phyloP scores from a whole-genome alignment of 495 filamentous ascomycete genomes.

The Parathielavia hyrcaniae region DNA sequence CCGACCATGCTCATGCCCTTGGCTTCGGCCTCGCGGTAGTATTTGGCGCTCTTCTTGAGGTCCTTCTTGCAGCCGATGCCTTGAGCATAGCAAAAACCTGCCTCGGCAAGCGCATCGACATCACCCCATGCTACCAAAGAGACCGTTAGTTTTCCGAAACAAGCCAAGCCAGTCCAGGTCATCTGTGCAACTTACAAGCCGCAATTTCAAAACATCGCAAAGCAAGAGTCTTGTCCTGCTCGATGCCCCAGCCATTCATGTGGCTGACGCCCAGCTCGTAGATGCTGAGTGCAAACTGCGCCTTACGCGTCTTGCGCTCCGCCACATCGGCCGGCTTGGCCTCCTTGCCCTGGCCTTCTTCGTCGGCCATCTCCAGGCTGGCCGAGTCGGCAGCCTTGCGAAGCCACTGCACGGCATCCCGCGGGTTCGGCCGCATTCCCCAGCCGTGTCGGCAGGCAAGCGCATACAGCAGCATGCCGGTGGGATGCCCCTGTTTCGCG shows the following conservation, averaged over 20 bases:
- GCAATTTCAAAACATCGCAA: slow-evolving; percentile 94
- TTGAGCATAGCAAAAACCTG: slow-evolving; percentile 82
- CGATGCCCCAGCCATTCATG: slow-evolving; percentile 95
- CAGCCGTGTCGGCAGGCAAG: slow-evolving; percentile 96
- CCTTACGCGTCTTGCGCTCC: slow-evolving; percentile 70
- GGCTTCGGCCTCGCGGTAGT: slow-evolving; percentile 81
- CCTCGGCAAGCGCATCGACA: slow-evolving; percentile 82
- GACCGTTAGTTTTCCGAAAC: slow-evolving; percentile 17
- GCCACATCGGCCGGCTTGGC: slow-evolving; percentile 55
- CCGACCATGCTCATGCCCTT: slow-evolving; percentile 97
- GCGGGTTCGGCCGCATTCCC: slow-evolving; percentile 89
- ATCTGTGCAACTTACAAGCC: slow-evolving; percentile 52
- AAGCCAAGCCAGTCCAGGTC: neutral
- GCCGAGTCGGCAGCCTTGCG: slow-evolving; percentile 83
- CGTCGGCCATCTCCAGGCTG: slow-evolving; percentile 71
- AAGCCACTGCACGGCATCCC: slow-evolving; percentile 83
- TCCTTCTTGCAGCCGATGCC: slow-evolving; percentile 89
- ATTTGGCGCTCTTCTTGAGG: slow-evolving; percentile 85
- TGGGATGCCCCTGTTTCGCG: slow-evolving; percentile 76
- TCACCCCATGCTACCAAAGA: slow-evolving; percentile 84
- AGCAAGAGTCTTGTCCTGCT: slow-evolving; percentile 82
- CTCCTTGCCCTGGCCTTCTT: slow-evolving; percentile 61
- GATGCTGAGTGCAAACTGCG: slow-evolving; percentile 88
- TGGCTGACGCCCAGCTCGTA: slow-evolving; percentile 97
- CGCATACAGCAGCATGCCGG: slow-evolving; percentile 92